Base-by-base conservation (phyloP, 176 grass and related monocot genomes). In the Chrysopogon serrulatus region DNA sequence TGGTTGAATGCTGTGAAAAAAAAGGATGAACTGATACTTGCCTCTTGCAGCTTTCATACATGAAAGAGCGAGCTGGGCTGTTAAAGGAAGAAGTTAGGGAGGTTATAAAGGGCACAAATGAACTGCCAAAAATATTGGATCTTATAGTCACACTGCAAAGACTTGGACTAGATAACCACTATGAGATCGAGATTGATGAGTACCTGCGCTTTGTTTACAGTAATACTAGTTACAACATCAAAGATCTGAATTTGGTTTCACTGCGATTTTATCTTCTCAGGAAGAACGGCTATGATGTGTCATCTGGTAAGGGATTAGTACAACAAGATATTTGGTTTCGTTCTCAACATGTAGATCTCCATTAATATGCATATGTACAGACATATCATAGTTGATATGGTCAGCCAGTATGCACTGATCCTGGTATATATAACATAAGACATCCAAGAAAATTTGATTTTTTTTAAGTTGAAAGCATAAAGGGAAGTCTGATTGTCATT, bases 221-320 rank as follows among this genome's bases (percentile, higher is more conserved):
- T n/a, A 49, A 28, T n/a, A 49, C 76, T n/a, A 53, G 37, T 27
- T 86, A 79, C 11, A 4, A 79, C 1, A 17, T 40, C 16, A 41
- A 36, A 16, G 26, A 86, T 40, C 67, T 86, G 27, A 12, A 73
- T 14, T 1, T 79, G 35, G 84, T 73, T n/a, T 79, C 67, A 5
- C 76, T 73, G 73, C 6, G 77, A 3, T 86, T 86, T 65, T 86
- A 80, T 54, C 77, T 86, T 73, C 68, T 86, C 8, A 33, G 57
- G 15, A 79, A 86, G 24, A 32, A 80, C 18, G 43, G 68, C 3
- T 73, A 80, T 32, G 68, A 80, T 41, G 76, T 86, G 24, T 40
- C 84, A 73, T 80, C 84, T 11, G 67, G 84, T 80, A 83, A 83
- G 65, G 19, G 49, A 53, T 53, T 53, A 53, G 19, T 53, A 23